Percentiles rank a stretch among this genome's conserved stretches.
phyloP scores from a whole-genome alignment of 306 rosid genomes.

The Hippophae rhamnoides region DNA sequence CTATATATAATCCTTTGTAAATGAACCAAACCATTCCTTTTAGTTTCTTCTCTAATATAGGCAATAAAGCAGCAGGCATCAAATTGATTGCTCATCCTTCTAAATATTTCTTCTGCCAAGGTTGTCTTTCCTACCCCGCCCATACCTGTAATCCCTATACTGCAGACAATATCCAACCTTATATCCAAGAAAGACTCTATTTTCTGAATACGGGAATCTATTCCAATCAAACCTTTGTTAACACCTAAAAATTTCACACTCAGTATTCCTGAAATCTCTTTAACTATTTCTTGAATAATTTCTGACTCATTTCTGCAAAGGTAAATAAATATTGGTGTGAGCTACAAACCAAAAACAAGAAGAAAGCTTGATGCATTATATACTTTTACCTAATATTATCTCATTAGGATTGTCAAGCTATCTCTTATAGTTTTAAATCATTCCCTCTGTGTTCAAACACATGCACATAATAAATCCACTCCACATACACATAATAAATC shows the following conservation, averaged over 20 bases:
- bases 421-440: too few species aligned
- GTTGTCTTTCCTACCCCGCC: slow-evolving; percentile 7
- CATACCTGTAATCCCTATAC: slow-evolving; percentile 10
- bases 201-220: neutral
- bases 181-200: neutral
- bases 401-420: too few species aligned
- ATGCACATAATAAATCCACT: too few species aligned
- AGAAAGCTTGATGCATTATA: neutral
- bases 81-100: slow-evolving; percentile 1
- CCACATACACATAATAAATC: too few species aligned
- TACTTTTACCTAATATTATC: neutral
- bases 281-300: neutral
- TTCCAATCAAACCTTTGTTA: neutral
- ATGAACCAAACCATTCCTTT: neutral
- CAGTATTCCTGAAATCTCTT: neutral
- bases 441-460: too few species aligned
- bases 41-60: slow-evolving; percentile 4
- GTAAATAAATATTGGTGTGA: neutral
- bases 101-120: neutral
- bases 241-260: neutral
- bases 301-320: slow-evolving; percentile 5
- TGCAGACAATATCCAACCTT: slow-evolving; percentile 1
- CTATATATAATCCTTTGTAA: slow-evolving; percentile 14
- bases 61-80: slow-evolving; percentile 18
- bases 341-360: neutral